A percentile compares a stretch with the other conserved stretches of the same genome.
Conservation (phyloP, 2,329 filamentous ascomycete genomes). For the Epichloe brachyelytri region DNA sequence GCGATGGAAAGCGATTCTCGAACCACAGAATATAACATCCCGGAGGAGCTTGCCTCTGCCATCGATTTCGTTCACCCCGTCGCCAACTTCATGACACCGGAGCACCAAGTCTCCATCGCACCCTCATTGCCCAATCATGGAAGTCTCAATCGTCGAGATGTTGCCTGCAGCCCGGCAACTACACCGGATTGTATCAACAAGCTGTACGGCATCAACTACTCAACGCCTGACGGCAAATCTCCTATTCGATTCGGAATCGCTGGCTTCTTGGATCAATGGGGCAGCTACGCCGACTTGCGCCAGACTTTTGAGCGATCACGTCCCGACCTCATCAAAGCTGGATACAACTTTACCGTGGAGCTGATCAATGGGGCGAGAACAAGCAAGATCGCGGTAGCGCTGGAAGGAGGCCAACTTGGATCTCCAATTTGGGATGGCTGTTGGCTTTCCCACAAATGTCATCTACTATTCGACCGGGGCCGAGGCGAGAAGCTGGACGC, state of each 20-base stretch:
- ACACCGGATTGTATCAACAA: slow-evolving; percentile 28
- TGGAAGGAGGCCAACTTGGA: slow-evolving; percentile 35
- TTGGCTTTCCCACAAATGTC: slow-evolving; percentile 31
- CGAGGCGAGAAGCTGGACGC: slow-evolving; percentile 28
- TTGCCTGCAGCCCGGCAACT: slow-evolving; percentile 10
- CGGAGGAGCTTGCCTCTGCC: slow-evolving; percentile 22
- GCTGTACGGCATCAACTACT: slow-evolving; percentile 32
- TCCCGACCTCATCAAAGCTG: slow-evolving; percentile 21
- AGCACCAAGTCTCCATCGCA: slow-evolving; percentile 13
- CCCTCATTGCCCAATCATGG: not conserved
- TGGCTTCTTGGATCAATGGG: slow-evolving; percentile 36
- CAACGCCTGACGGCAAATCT: slow-evolving; percentile 16
- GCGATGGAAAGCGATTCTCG: slow-evolving; percentile 27
- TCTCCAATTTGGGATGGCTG: slow-evolving; percentile 33
- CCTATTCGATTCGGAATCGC: slow-evolving; percentile 31
- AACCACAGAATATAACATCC: slow-evolving; percentile 31
- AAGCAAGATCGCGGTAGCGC: slow-evolving; percentile 23
- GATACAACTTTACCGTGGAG: slow-evolving; percentile 28
- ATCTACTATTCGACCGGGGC: slow-evolving; percentile 33
- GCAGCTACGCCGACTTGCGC: slow-evolving; percentile 29
- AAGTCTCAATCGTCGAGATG: not conserved
- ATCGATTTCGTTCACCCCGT: slow-evolving; percentile 36
- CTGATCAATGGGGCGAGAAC: slow-evolving; percentile 32
- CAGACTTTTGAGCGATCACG: slow-evolving; percentile 24
- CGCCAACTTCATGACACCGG: slow-evolving; percentile 35